Percentiles rank a stretch among this genome's conserved stretches.
These are phyloP conservation scores for Suillus luteus DNA, from an alignment of 768 basidiomycete species.

Conservation along the genomic window DNA sequence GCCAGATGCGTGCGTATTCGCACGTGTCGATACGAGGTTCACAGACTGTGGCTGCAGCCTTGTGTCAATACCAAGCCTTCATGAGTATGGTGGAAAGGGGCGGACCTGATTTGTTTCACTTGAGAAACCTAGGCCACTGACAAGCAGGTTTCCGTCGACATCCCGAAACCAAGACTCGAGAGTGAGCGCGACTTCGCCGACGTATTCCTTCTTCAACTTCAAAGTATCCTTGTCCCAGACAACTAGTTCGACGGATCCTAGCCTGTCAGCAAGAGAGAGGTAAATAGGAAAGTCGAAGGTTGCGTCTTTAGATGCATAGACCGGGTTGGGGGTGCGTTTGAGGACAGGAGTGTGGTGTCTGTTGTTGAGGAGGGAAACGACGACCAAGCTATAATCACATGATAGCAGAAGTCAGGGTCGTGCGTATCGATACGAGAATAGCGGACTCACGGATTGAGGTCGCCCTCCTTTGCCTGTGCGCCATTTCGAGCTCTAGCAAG, in stretches of 20 bases:
- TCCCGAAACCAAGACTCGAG: constrained; percentile 80
- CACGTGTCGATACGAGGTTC: constrained; percentile 49
- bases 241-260: constrained; percentile 80
- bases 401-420: constrained; percentile 10
- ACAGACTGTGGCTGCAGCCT: constrained; percentile 45
- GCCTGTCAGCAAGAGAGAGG: constrained; percentile 67
- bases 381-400: constrained; percentile 58
- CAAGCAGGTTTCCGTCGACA: constrained; percentile 22
- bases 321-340: constrained; percentile 72
- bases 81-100: constrained; percentile 19
- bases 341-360: constrained; percentile 73
- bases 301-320: constrained; percentile 64
- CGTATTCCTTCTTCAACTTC: constrained; percentile 76
- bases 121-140: constrained; percentile 51
- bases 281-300: constrained; percentile 92
- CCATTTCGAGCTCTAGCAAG: constrained; percentile 35
- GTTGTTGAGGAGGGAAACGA: constrained; percentile 58
- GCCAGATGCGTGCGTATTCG: constrained; percentile 49
- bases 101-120: constrained; percentile 70
- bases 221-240: constrained; percentile 94
- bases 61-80: constrained; percentile 11
- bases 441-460: constrained; percentile 74
- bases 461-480: constrained; percentile 67
- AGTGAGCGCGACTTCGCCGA: constrained; percentile 82
- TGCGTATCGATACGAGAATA: background rate